Evolutionary conservation across 2,329 filamentous ascomycete species (phyloP).

Genomic region (Coniochaeta sp.): DNA sequence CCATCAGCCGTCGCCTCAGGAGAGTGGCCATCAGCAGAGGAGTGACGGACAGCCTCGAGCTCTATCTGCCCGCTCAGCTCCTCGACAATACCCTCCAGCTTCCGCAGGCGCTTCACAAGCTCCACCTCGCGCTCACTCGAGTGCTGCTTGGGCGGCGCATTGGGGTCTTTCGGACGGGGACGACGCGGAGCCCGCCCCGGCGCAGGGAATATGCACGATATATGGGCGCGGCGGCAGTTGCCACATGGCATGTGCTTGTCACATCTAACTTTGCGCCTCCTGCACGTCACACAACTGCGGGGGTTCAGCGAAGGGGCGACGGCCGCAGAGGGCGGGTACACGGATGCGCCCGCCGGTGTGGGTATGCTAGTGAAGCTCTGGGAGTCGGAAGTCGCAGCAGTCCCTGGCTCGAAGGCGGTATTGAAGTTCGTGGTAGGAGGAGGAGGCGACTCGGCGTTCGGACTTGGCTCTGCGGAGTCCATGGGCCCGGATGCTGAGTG

Average conservation of each 20-base stretch:
- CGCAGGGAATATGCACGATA: conserved; percentile 67
- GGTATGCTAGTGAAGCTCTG: not conserved
- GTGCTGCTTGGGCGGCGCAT: conserved; percentile 51
- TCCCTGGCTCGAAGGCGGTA: not conserved
- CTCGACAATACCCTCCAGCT: conserved; percentile 70
- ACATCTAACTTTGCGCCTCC: conserved; percentile 53
- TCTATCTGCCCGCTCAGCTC: conserved; percentile 60
- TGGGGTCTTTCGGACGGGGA: conserved; percentile 56
- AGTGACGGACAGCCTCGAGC: conserved; percentile 37
- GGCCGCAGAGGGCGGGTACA: conserved; percentile 16
- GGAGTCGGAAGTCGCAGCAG: not conserved
- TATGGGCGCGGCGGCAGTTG: conserved; percentile 65
- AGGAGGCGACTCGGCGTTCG: not conserved
- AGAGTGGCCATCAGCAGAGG: conserved; percentile 26
- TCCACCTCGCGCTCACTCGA: conserved; percentile 59
- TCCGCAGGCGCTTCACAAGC: conserved; percentile 63
- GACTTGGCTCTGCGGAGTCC: not conserved
- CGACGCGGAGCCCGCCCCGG: conserved; percentile 67
- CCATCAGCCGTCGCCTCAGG: conserved; percentile 23
- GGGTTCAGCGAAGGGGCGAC: conserved; percentile 33
- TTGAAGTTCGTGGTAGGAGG: not conserved
- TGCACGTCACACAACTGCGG: conserved; percentile 42
- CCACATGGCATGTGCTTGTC: conserved; percentile 72
- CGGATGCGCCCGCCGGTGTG: conserved; percentile 17
- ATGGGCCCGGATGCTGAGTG: not conserved